phyloP scores from a whole-genome alignment of 805 yeast species.

The Candida nanaspora region DNA sequence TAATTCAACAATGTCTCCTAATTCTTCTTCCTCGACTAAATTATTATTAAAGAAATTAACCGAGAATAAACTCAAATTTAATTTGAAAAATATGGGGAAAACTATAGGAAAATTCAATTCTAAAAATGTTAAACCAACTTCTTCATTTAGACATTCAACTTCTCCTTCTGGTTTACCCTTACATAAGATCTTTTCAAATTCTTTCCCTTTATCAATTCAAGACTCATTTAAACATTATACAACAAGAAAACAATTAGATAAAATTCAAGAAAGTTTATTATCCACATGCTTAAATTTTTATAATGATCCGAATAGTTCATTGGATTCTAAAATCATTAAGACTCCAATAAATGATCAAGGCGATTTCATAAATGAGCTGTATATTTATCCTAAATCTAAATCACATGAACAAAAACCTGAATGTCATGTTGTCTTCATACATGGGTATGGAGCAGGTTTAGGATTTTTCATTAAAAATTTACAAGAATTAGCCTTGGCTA shows the following conservation, averaged over 20 bases:
- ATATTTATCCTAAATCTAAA: conserved; percentile 34
- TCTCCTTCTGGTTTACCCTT: conserved; percentile 67
- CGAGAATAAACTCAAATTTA: too few species aligned
- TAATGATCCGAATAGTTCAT: too few species aligned
- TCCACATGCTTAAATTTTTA: conserved; percentile 2
- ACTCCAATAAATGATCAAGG: conserved; percentile 46
- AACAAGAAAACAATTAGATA: conserved; percentile 18
- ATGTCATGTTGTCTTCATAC: conserved; percentile 65
- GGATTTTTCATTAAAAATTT: conserved; percentile 76
- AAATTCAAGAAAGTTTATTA: conserved; percentile 39
- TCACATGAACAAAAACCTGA: conserved; percentile 3
- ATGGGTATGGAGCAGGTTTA: conserved; percentile 91
- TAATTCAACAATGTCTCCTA: too few species aligned
- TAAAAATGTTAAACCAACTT: too few species aligned
- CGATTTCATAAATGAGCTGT: conserved; percentile 70
- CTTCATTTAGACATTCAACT: conserved; percentile 41
- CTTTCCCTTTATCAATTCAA: conserved; percentile 49
- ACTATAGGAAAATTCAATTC: too few species aligned
- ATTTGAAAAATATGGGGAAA: too few species aligned
- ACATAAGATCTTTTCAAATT: conserved; percentile 40
- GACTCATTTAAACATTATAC: conserved; percentile 50
- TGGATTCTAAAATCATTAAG: conserved; percentile 23
- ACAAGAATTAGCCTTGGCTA: conserved; percentile 23
- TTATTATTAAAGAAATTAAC: too few species aligned
- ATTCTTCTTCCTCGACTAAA: too few species aligned